phyloP scores from a whole-genome alignment of 139 green algal genomes.

The Spirogloea muscicola region DNA sequence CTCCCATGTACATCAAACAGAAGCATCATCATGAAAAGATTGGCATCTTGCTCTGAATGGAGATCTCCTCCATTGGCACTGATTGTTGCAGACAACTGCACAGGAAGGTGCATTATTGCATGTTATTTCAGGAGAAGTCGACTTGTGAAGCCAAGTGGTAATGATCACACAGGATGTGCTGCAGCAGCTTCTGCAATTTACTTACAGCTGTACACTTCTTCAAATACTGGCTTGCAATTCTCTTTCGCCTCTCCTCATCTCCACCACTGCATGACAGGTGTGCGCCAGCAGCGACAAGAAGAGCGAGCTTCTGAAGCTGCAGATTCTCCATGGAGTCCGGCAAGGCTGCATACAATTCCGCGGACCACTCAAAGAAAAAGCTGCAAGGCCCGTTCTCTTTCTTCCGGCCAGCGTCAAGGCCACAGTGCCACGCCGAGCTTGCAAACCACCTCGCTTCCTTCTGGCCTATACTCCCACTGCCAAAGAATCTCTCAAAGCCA shows the following conservation, averaged over 20 bases:
- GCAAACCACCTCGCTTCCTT: constrained; percentile 36
- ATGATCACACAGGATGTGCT: background rate
- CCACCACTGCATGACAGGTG: background rate
- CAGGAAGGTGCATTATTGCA: background rate
- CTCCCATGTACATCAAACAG: constrained; percentile 29
- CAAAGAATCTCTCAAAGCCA: constrained; percentile 17
- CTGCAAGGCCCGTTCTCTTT: background rate
- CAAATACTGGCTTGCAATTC: constrained; percentile 12
- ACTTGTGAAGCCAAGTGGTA: background rate
- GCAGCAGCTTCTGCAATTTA: background rate
- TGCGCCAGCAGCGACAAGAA: constrained; percentile 15
- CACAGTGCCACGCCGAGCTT: constrained; percentile 25
- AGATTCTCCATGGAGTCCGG: constrained; percentile 19
- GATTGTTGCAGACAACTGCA: background rate
- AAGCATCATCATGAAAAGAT: constrained; percentile 35
- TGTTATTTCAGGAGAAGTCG: background rate
- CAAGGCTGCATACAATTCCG: constrained; percentile 10
- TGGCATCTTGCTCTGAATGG: constrained; percentile 2
- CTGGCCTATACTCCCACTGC: background rate
- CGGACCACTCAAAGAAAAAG: background rate
- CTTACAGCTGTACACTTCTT: constrained; percentile 21
- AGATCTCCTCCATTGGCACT: background rate
- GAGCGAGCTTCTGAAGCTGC: background rate
- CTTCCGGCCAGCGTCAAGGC: constrained; percentile 30
- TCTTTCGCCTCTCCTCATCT: constrained; percentile 4